A percentile compares a stretch with the other conserved stretches of the same genome.
These are phyloP conservation scores for Penicillium ucsense DNA, from an alignment of 495 filamentous ascomycete species.

Conservation along the genomic window DNA sequence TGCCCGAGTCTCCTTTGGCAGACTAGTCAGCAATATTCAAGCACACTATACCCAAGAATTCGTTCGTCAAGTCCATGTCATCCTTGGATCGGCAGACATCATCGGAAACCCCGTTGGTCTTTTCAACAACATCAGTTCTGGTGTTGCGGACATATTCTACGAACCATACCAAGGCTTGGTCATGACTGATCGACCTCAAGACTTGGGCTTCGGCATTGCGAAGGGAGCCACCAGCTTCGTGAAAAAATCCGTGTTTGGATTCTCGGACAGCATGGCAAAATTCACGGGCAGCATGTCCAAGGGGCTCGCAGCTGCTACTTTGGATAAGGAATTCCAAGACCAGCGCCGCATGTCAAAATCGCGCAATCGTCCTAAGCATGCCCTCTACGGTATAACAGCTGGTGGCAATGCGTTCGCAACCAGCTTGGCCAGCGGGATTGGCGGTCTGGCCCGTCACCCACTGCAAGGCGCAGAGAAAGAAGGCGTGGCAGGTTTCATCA, in stretches of 20 bases:
- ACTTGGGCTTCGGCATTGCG: conserved; percentile 87
- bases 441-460: conserved; percentile 84
- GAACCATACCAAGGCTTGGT: conserved; percentile 97
- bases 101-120: conserved; percentile 96
- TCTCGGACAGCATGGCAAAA: conserved; percentile 93
- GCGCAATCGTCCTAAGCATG: conserved; percentile 91
- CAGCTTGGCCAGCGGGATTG: conserved; percentile 86
- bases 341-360: conserved; percentile 86
- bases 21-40: conserved; percentile 73
- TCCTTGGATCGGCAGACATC: conserved; percentile 94
- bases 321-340: conserved; percentile 98
- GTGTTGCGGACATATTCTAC: conserved; percentile 96
- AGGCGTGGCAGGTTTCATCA: conserved; percentile 86
- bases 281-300: conserved; percentile 95
- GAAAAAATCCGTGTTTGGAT: conserved; percentile 96
- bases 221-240: conserved; percentile 95
- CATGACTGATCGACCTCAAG: conserved; percentile 89
- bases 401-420: conserved; percentile 91
- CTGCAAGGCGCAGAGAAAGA: conserved; percentile 95
- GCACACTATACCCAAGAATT: conserved; percentile 94
- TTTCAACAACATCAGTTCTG: conserved; percentile 97
- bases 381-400: conserved; percentile 88
- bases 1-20: conserved; percentile 76
- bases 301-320: conserved; percentile 83
- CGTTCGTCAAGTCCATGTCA: conserved; percentile 90